Conservation (phyloP, 495 filamentous ascomycete genomes). For the Neurospora sp. region DNA sequence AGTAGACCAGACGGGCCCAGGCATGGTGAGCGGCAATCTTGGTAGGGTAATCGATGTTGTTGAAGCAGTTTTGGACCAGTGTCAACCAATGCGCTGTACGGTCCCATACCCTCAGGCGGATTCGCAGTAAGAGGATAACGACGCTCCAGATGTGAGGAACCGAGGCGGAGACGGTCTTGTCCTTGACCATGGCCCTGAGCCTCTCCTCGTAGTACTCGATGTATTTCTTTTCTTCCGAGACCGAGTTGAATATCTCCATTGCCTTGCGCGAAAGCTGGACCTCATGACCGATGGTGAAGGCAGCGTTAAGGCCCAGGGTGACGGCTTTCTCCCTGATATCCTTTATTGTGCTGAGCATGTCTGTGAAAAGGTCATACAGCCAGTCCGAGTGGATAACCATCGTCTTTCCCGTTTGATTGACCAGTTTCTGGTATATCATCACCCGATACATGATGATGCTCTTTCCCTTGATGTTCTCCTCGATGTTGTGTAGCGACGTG, state of each 20-base stretch:
- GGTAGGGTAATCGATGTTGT: slow-evolving; percentile 59
- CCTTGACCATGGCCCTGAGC: slow-evolving; percentile 59
- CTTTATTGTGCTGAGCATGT: slow-evolving; percentile 66
- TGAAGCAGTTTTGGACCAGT: slow-evolving; percentile 76
- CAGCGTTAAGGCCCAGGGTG: slow-evolving; percentile 55
- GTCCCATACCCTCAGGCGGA: slow-evolving; percentile 61
- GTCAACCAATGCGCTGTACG: slow-evolving; percentile 61
- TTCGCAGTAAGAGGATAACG: slow-evolving; percentile 63
- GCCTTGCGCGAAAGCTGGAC: slow-evolving; percentile 52
- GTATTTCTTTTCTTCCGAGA: slow-evolving; percentile 47
- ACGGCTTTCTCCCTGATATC: slow-evolving; percentile 71
- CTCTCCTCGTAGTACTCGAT: slow-evolving; percentile 53
- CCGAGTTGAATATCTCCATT: slow-evolving; percentile 51
- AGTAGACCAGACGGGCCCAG: slow-evolving; percentile 76
- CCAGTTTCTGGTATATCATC: slow-evolving; percentile 61
- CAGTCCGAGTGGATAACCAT: slow-evolving; percentile 63
- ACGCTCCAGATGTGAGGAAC: slow-evolving; percentile 89
- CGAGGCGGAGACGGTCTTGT: slow-evolving; percentile 48
- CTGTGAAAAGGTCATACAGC: slow-evolving; percentile 71
- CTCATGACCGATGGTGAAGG: slow-evolving; percentile 54
- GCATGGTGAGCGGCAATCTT: slow-evolving; percentile 69
- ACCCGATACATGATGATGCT: slow-evolving; percentile 65
- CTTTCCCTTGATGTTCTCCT: slow-evolving; percentile 64
- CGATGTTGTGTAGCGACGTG: slow-evolving; percentile 56
- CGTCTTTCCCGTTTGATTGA: slow-evolving; percentile 53